Conservation (phyloP, 495 filamentous ascomycete species). For the Staphylotrichum longicolle region DNA sequence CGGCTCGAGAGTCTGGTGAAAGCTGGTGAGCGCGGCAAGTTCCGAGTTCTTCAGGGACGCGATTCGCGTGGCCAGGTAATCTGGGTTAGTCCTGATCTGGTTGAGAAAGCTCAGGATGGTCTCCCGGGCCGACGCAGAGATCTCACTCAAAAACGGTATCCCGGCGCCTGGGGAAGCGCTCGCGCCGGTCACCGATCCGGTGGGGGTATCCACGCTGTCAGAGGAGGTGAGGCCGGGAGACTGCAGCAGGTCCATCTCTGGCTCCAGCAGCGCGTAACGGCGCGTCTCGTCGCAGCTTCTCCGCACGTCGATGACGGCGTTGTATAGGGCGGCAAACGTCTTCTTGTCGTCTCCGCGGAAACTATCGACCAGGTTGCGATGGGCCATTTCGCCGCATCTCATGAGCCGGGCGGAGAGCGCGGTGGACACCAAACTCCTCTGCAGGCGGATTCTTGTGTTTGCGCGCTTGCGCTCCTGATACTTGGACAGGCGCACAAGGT, state of each 20-base stretch:
- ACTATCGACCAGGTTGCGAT: conserved; percentile 80
- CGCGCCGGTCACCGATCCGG: conserved; percentile 39
- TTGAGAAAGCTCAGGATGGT: conserved; percentile 76
- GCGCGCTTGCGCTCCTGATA: conserved; percentile 71
- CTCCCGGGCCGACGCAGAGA: conserved; percentile 71
- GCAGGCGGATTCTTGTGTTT: conserved; percentile 64
- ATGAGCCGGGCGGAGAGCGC: conserved; percentile 77
- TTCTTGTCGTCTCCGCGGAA: conserved; percentile 89
- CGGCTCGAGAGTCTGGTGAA: conserved; percentile 72
- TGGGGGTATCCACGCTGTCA: conserved; percentile 45
- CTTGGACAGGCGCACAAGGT: conserved; percentile 65
- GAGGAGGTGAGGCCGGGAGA: conserved; percentile 44
- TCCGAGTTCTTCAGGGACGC: conserved; percentile 69
- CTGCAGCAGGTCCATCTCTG: conserved; percentile 58
- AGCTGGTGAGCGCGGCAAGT: conserved; percentile 67
- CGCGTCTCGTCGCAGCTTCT: conserved; percentile 75
- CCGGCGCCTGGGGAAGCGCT: conserved; percentile 45
- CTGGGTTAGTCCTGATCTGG: conserved; percentile 76
- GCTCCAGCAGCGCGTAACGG: conserved; percentile 65
- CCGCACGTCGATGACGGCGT: conserved; percentile 83
- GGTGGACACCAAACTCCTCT: conserved; percentile 66
- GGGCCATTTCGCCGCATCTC: conserved; percentile 71
- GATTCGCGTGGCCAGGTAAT: conserved; percentile 81
- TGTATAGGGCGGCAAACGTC: conserved; percentile 80
- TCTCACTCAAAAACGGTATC: conserved; percentile 73